Evolutionary conservation across 192 early-diverging fungal genomes (phyloP).

Genomic region (Coemansia sp.): DNA sequence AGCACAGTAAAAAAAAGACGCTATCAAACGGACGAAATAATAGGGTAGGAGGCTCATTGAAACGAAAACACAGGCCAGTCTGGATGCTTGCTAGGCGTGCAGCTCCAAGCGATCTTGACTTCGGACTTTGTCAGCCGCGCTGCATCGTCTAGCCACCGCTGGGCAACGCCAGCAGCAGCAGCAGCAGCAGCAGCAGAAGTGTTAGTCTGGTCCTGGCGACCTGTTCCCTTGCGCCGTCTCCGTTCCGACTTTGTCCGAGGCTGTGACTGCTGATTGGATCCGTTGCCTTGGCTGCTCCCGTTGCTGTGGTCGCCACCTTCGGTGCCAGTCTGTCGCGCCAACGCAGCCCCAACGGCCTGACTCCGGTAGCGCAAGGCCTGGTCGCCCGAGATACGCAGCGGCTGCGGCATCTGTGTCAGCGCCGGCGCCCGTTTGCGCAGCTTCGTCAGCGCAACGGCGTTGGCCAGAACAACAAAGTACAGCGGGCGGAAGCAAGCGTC

Average conservation of each 20-base stretch:
- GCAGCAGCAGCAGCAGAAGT: neutral
- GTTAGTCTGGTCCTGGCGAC: neutral
- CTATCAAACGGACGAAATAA: neutral
- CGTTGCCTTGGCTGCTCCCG: neutral
- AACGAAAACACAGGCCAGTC: slow-evolving; percentile 40
- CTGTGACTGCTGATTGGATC: neutral
- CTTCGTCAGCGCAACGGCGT: slow-evolving; percentile 23
- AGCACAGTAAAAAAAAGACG: too few species aligned
- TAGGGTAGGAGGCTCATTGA: neutral
- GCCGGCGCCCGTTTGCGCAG: slow-evolving; percentile 1
- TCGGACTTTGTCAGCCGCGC: slow-evolving; percentile 1
- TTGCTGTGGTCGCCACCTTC: neutral
- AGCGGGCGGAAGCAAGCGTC: neutral
- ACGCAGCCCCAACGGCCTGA: slow-evolving; percentile 4
- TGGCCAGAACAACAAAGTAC: slow-evolving; percentile 26
- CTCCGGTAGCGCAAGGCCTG: slow-evolving; percentile 13
- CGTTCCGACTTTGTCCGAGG: slow-evolving; percentile 10
- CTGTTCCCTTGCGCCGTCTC: slow-evolving; percentile 15
- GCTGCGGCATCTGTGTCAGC: neutral
- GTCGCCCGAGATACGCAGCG: slow-evolving; percentile 14
- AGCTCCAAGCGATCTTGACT: slow-evolving; percentile 14
- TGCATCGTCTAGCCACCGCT: slow-evolving; percentile 20
- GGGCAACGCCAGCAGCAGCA: too few species aligned
- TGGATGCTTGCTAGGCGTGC: slow-evolving; percentile 11
- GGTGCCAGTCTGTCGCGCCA: neutral